Percentiles rank a stretch among this genome's conserved stretches.
These are phyloP conservation scores for Vigna hirtella DNA, from an alignment of 306 rosid genomes.

Conservation along the genomic window DNA sequence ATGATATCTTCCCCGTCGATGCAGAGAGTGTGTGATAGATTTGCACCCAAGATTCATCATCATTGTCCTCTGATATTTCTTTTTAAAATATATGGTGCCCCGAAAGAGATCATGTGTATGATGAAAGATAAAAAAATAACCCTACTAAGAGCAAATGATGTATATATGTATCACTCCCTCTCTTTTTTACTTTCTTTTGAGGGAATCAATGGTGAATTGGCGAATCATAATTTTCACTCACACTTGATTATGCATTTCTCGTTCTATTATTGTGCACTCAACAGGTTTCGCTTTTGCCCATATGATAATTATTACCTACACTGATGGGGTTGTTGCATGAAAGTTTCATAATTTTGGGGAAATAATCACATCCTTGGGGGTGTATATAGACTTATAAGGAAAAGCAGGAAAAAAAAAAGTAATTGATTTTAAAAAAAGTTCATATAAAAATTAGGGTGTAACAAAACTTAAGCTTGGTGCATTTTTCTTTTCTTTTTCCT, in stretches of 20 bases:
- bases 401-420: not conserved
- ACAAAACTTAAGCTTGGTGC: not conserved
- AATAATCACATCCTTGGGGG: not conserved
- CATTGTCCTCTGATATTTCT: slow-evolving; percentile 69
- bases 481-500: not conserved
- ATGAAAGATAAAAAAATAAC: slow-evolving; percentile 24
- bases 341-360: slow-evolving; percentile 40
- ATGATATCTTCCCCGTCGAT: slow-evolving; percentile 75
- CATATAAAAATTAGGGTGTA: not conserved
- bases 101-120: slow-evolving; percentile 36
- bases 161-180: slow-evolving; percentile 3
- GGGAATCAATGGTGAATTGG: slow-evolving; percentile 41
- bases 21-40: slow-evolving; percentile 61
- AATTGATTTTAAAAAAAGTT: not conserved
- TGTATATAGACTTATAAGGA: slow-evolving; percentile 32
- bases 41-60: slow-evolving; percentile 92
- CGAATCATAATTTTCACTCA: slow-evolving; percentile 52
- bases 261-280: slow-evolving; percentile 74
- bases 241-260: slow-evolving; percentile 39
- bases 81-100: slow-evolving; percentile 42
- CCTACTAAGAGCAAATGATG: slow-evolving; percentile 48
- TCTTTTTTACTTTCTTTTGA: slow-evolving; percentile 32
- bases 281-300: slow-evolving; percentile 57
- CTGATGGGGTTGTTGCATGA: slow-evolving; percentile 51
- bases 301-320: slow-evolving; percentile 42